Evolutionary conservation across 345 rosid species (phyloP), one percentile per base, ranked within the genome.

Genomic region (Zanthoxylum bungeanum): DNA sequence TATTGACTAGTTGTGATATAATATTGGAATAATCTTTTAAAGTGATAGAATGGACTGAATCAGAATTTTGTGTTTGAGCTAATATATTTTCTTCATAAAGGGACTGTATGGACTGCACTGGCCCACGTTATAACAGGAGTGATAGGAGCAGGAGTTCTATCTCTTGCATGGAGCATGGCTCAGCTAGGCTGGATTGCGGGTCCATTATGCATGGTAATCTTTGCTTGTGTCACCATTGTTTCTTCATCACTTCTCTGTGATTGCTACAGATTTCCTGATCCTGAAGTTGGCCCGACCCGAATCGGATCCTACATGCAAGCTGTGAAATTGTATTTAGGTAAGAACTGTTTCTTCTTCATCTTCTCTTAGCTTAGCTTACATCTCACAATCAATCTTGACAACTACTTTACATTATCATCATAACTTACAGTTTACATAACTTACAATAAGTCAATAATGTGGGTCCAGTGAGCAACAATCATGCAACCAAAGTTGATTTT

Each of bases 151-250:
- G 97, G 96, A 66, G 93, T 92, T 28, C 73, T 90, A 52, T 92
- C 97, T 0, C 84, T 92, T 7, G 89, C 93, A 9, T 92, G 96
- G 96, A 80, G 91, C 68, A 74, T 73, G 17, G 86, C 93, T 5
- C 86, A 87, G 69, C 85, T 89, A 0, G 96, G 96, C 3, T 89
- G 97, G 96, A 68, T 89, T 47, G 91, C 83, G 9, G 96, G 93
- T 57, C 96, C 97, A 9, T 8, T 75, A 5, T 59, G 73, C 64
- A 63, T 88, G 51, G 0, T 87, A 34, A 64, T 37, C 66, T 90
- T 92, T 47, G 88, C 96, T 0, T 82, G 69, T 4, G 57, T 87
- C 47, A 81, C 96, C 69, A n/a, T 84, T 33, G 9, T 82, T 31
- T 82, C 92, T 21, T 69, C 84, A 4, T 57, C 19, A 68, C 85